Base-by-base conservation (phyloP, 495 filamentous ascomycete genomes). In the Annulohypoxylon bovei region DNA sequence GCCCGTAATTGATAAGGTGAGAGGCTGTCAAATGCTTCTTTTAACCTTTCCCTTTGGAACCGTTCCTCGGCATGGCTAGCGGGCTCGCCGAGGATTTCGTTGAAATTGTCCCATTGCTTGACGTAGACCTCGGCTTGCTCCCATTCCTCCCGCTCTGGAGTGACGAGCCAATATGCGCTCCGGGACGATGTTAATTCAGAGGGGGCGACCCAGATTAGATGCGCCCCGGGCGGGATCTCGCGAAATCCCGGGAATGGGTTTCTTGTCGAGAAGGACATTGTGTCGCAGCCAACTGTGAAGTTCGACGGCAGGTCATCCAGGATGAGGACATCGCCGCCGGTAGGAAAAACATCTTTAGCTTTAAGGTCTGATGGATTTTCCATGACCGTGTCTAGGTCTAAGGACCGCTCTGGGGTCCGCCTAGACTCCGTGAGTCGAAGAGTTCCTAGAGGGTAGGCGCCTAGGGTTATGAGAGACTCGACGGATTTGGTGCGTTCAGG, bases 51-150 rank as follows among this genome's bases (percentile, higher is more conserved):
- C 33, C 65, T 73, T 37, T 81, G 76, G 32, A 78, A 72, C 4
- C 64, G 75, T 18, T 71, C 71, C 65, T 83, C 81, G 28, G 74
- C 67, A n/a, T 77, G 66, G 61, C 73, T 79, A 2, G 78, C 68
- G n/a, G 74, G 70, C 1, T 83, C 81, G 14, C 72, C 75, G 4
- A 88, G 72, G 33, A 80, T 67, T 61, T 87, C 85, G 68, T 83
- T 79, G 61, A 78, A 89, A 54, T 65, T 82, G 69, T 91, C 83
- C 89, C 89, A 92, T 72, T 85, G 82, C 76, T 86, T 87, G 42
- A 88, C 75, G 60, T 86, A 81, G 11, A 88, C 76, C 25, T 79
- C 74, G 1, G 79, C 78, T 28, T 65, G 68, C 1, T 62, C 23
- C 18, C 37, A 3, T 28, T 65, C 62, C 3, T 33, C 30, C n/a